Evolutionary conservation across 805 yeast genomes (phyloP).

Genomic region (Metschnikowia henanensis): DNA sequence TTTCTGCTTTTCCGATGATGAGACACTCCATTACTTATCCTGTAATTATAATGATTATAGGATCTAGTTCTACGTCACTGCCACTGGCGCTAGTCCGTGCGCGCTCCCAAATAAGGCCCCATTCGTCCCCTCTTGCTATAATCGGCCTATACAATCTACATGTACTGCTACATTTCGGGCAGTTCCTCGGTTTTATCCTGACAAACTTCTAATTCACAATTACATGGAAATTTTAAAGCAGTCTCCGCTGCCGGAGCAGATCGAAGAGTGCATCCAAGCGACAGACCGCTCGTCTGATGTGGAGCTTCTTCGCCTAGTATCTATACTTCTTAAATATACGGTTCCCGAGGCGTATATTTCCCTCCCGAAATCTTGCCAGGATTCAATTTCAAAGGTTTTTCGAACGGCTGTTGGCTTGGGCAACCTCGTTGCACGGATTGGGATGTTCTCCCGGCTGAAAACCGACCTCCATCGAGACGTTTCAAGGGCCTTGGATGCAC

Average conservation of each 20-base stretch:
- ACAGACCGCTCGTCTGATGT: conserved; percentile 5
- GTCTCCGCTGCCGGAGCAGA: conserved; percentile 14
- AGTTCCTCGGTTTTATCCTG: background rate
- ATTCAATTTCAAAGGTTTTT: conserved; percentile 16
- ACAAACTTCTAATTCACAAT: background rate
- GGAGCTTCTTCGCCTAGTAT: conserved; percentile 18
- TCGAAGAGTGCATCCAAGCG: conserved; percentile 11
- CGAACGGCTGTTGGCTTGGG: conserved; percentile 33
- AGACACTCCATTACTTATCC: no score
- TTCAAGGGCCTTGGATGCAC: conserved; percentile 8
- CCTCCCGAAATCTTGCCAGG: conserved; percentile 17
- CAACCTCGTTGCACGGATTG: conserved; percentile 22
- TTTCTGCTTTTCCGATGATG: no score
- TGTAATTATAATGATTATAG: no score
- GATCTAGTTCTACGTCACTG: no score
- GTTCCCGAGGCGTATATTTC: conserved; percentile 31
- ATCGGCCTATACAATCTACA: no score
- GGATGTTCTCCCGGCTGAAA: conserved; percentile 8
- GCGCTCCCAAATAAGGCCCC: no score
- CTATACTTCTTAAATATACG: conserved; percentile 30
- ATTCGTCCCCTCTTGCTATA: no score
- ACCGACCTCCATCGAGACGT: conserved; percentile 14
- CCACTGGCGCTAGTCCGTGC: no score
- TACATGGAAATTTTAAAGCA: conserved; percentile 14
- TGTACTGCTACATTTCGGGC: no score